Evolutionary conservation across 257 asterid species (phyloP).

Genomic region (Scutellaria minor): DNA sequence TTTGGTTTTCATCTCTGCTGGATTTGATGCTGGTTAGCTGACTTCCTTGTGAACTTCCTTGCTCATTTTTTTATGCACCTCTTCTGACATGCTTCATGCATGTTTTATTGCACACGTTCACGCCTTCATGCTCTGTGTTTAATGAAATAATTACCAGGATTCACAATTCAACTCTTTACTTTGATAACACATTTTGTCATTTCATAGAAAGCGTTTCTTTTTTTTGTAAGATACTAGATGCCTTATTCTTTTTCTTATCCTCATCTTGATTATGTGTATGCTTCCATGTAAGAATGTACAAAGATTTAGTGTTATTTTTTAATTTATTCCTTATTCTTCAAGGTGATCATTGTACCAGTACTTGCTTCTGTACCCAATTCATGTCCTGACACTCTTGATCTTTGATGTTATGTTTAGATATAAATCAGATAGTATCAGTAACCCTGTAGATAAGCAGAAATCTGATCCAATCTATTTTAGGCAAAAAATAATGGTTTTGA

Average conservation of each 20-base stretch:
- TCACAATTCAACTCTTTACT: neutral
- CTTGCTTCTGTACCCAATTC: neutral
- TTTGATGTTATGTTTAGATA: neutral
- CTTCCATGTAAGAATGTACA: neutral
- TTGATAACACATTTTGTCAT: neutral
- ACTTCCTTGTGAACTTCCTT: conserved; percentile 10
- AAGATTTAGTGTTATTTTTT: neutral
- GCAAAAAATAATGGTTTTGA: neutral
- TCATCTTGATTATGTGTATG: neutral
- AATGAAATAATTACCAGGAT: neutral
- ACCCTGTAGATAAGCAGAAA: neutral
- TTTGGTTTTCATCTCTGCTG: conserved; percentile 82
- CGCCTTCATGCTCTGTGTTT: neutral
- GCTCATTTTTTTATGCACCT: conserved; percentile 1
- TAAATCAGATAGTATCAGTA: neutral
- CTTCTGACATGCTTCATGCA: conserved; percentile 18
- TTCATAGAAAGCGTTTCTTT: neutral
- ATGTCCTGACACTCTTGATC: neutral
- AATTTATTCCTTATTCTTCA: neutral
- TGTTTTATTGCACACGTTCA: neutral
- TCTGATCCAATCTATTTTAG: neutral
- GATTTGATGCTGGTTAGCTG: conserved; percentile 94
- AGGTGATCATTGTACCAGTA: neutral
- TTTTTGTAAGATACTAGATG: too few relatives aligned
- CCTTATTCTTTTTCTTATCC: conserved; percentile 11